phyloP scores from a whole-genome alignment of 2,329 filamentous ascomycete species.

The Celoporthe dispersa region DNA sequence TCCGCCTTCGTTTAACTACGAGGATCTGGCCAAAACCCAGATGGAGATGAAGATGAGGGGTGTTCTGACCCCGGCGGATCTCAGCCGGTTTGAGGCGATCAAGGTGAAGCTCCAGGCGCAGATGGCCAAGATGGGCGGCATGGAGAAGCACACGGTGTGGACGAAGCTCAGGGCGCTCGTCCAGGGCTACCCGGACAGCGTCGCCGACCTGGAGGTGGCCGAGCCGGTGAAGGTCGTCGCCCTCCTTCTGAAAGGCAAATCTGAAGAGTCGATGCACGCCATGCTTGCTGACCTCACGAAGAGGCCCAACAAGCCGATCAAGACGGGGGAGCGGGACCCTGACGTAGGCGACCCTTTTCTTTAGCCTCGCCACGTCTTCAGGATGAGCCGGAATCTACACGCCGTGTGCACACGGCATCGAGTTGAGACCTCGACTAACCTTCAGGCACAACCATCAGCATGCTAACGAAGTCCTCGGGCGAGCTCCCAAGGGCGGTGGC shows the following conservation, averaged over 20 bases:
- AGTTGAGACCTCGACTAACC: slow-evolving; percentile 8
- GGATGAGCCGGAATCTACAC: neutral
- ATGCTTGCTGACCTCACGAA: neutral
- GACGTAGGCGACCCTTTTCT: slow-evolving; percentile 15
- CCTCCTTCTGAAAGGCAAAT: neutral
- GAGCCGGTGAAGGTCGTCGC: neutral
- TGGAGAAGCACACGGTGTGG: neutral
- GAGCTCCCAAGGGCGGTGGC: neutral
- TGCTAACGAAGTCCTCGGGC: neutral
- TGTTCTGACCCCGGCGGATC: neutral
- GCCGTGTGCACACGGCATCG: neutral
- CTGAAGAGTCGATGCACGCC: neutral
- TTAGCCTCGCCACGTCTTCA: neutral
- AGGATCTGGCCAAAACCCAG: neutral
- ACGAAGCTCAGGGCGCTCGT: neutral
- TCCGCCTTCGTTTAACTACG: neutral
- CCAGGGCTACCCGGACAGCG: neutral
- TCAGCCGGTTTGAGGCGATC: neutral
- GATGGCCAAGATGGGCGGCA: neutral
- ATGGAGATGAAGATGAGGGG: neutral
- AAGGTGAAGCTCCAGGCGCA: neutral
- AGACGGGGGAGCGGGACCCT: neutral
- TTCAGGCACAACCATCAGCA: slow-evolving; percentile 7
- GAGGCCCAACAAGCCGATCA: neutral
- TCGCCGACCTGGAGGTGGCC: neutral